A percentile compares a stretch with the other conserved stretches of the same genome.
phyloP scores from a whole-genome alignment of 345 rosid species.

The Anastatica hierochuntica region DNA sequence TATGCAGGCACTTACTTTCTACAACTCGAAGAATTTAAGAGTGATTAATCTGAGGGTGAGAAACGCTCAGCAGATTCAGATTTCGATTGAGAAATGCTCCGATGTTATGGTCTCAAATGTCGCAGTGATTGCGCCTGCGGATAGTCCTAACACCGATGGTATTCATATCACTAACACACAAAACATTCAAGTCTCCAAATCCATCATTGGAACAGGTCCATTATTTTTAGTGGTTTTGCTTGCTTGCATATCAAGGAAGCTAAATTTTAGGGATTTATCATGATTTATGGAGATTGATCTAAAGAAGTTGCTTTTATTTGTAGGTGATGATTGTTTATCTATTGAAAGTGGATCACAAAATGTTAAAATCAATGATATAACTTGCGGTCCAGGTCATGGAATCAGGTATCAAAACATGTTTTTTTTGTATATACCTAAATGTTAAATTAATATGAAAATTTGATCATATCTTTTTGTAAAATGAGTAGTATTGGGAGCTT shows the following conservation, averaged over 20 bases:
- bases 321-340: constrained; percentile 91
- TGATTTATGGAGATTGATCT: no score
- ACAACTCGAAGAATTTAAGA: constrained; percentile 37
- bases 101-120: constrained; percentile 39
- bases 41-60: constrained; percentile 42
- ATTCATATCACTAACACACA: constrained; percentile 61
- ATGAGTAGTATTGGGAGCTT: constrained; percentile 70
- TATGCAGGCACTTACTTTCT: constrained; percentile 64
- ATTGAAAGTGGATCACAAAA: constrained; percentile 27
- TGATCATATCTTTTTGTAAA: neutral
- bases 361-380: constrained; percentile 19
- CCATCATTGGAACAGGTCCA: constrained; percentile 63
- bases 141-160: constrained; percentile 91
- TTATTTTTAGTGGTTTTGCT: no score
- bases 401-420: constrained; percentile 5
- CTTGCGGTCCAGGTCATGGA: constrained; percentile 28
- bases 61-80: constrained; percentile 69
- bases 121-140: constrained; percentile 36
- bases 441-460: no score
- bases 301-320: constrained; percentile 20
- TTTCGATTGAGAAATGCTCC: constrained; percentile 43
- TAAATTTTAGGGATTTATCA: no score
- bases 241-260: no score
- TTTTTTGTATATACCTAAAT: neutral
- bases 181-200: constrained; percentile 39